These are phyloP conservation scores for Cryptococcus depauperatus DNA, from an alignment of 1,284 basidiomycete genomes.

Conservation along the genomic window DNA sequence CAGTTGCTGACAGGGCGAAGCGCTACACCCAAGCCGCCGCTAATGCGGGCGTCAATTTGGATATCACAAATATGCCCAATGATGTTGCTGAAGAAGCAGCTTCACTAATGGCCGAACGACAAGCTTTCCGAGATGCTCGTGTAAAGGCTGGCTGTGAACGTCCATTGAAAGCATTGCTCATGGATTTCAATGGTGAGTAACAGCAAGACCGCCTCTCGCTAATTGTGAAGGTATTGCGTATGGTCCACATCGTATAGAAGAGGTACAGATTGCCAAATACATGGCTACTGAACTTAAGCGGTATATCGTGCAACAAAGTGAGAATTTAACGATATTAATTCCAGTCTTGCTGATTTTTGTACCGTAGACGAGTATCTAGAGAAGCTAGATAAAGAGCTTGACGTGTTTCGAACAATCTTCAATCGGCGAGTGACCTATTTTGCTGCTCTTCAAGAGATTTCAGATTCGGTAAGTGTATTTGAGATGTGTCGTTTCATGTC, in stretches of 20 bases:
- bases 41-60: constrained; percentile 18
- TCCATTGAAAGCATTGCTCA: constrained; percentile 34
- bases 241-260: constrained; percentile 17
- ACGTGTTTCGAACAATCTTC: constrained; percentile 35
- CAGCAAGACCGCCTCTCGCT: not conserved
- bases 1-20: constrained; percentile 7
- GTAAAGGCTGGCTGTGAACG: constrained; percentile 27
- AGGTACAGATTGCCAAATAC: constrained; percentile 18
- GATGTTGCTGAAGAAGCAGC: constrained; percentile 25
- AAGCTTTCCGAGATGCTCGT: constrained; percentile 32
- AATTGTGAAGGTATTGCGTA: constrained; percentile 8
- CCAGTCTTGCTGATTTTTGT: not conserved
- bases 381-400: constrained; percentile 39
- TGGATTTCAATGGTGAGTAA: constrained; percentile 33
- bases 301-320: constrained; percentile 17
- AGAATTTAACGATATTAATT: constrained; percentile 6
- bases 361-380: constrained; percentile 22
- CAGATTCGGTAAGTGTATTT: constrained; percentile 29
- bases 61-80: constrained; percentile 8
- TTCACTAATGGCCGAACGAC: constrained; percentile 9
- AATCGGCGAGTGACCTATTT: constrained; percentile 40
- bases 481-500: not conserved
- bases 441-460: constrained; percentile 40
- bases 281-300: constrained; percentile 13
- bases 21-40: constrained; percentile 26